phyloP scores from a whole-genome alignment of 2,329 filamentous ascomycete species.

The Fusarium tuaranense region DNA sequence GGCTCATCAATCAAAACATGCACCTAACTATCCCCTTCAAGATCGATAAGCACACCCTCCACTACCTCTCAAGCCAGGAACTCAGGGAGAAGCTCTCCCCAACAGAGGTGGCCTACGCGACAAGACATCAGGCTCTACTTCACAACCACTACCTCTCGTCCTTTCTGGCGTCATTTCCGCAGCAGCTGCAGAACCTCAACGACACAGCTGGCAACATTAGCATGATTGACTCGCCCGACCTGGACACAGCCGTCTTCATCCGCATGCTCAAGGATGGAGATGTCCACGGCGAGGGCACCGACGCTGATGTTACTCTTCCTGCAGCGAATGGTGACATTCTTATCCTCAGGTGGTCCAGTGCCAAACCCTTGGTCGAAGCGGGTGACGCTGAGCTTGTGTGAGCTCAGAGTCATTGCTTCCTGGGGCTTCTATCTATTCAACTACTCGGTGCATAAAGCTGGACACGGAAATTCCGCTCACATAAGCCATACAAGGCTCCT shows the following conservation, averaged over 20 bases:
- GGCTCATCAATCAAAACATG: neutral
- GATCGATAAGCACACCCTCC: constrained; percentile 82
- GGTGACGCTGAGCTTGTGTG: constrained; percentile 70
- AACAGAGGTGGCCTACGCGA: constrained; percentile 85
- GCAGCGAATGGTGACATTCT: constrained; percentile 72
- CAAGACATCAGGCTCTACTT: constrained; percentile 85
- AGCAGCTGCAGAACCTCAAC: constrained; percentile 83
- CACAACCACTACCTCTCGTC: constrained; percentile 87
- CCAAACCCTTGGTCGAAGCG: constrained; percentile 68
- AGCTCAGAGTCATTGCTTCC: neutral
- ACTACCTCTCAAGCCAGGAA: constrained; percentile 72
- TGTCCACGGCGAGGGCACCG: constrained; percentile 71
- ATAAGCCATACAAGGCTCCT: neutral
- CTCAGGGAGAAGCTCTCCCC: constrained; percentile 75
- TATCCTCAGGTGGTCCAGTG: constrained; percentile 80
- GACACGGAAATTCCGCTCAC: neutral
- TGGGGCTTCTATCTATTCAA: neutral
- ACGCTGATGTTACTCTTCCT: constrained; percentile 70
- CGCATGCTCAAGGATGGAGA: constrained; percentile 73
- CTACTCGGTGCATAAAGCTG: neutral
- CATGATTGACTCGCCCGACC: constrained; percentile 92
- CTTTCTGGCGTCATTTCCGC: constrained; percentile 86
- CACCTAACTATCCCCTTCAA: constrained; percentile 47
- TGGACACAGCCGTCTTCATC: constrained; percentile 86
- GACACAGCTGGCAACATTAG: constrained; percentile 89